Conservation (phyloP, 768 basidiomycete species). For the Mycena metata region DNA sequence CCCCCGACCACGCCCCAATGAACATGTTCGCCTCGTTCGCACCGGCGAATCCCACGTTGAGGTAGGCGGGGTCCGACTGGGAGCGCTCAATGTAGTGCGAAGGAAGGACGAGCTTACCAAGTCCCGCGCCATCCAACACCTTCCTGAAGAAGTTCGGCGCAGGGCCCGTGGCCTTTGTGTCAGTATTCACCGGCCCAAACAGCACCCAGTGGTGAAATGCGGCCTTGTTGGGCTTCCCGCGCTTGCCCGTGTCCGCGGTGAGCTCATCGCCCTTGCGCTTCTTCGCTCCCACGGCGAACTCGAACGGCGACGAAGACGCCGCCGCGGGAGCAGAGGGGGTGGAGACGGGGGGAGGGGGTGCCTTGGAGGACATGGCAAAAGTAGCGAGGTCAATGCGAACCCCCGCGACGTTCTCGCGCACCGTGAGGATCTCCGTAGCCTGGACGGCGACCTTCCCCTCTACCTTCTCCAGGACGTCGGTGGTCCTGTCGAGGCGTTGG, state of each 20-base stretch:
- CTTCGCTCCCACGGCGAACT: background rate
- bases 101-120: background rate
- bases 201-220: background rate
- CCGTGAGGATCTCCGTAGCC: background rate
- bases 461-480: background rate
- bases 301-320: background rate
- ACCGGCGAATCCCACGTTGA: background rate
- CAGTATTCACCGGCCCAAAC: background rate
- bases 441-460: background rate
- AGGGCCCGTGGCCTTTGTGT: background rate
- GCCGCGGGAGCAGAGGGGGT: background rate
- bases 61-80: background rate
- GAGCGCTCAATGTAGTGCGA: slow-evolving; percentile 8
- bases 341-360: background rate
- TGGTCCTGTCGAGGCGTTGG: background rate
- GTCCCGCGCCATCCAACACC: background rate
- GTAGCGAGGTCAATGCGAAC: background rate
- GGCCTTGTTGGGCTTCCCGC: slow-evolving; percentile 1
- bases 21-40: slow-evolving; percentile 6
- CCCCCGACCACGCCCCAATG: background rate
- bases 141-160: slow-evolving; percentile 4
- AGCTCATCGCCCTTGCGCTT: slow-evolving; percentile 9
- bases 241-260: background rate
- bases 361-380: too few relatives aligned
- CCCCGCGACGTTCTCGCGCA: slow-evolving; percentile 8